These are phyloP conservation scores for Aspergillus pseudoglaucus DNA, from an alignment of 2,329 filamentous ascomycete species.

Conservation along the genomic window DNA sequence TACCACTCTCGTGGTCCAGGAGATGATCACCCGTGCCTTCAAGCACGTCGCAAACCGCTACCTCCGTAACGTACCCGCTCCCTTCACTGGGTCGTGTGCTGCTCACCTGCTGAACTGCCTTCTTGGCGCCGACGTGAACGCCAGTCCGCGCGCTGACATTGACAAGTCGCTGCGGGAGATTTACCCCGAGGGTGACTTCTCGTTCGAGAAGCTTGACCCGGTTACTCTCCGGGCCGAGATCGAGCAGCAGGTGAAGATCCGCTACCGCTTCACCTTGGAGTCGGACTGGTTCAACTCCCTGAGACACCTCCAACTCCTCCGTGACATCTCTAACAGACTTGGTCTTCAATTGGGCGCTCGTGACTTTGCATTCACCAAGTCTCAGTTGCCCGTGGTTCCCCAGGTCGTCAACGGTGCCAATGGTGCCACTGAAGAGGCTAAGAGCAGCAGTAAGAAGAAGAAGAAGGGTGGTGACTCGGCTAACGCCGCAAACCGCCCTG, in stretches of 20 bases:
- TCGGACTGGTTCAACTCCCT: conserved; percentile 61
- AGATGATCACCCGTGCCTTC: conserved; percentile 93
- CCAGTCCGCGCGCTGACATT: conserved; percentile 69
- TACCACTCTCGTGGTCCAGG: conserved; percentile 70
- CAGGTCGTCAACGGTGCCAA: conserved; percentile 34
- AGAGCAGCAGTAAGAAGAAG: conserved; percentile 53
- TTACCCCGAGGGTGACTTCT: conserved; percentile 75
- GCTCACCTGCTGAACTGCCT: conserved; percentile 92
- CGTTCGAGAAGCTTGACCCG: conserved; percentile 73
- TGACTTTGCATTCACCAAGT: conserved; percentile 62
- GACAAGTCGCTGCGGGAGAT: conserved; percentile 67
- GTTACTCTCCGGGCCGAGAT: conserved; percentile 64
- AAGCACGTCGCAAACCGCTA: conserved; percentile 83
- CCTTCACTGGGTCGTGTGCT: conserved; percentile 71
- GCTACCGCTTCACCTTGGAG: conserved; percentile 71
- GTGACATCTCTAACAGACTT: conserved; percentile 81
- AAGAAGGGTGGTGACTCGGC: conserved; percentile 47
- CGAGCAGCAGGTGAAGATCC: conserved; percentile 60
- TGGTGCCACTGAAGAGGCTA: conserved; percentile 26
- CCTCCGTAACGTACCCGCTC: conserved; percentile 69
- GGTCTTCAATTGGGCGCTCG: conserved; percentile 82
- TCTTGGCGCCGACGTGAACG: conserved; percentile 68
- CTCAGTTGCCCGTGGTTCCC: conserved; percentile 24
- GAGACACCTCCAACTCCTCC: conserved; percentile 75
- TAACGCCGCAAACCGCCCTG: conserved; percentile 39